Evolutionary conservation across 73 alveolate species (phyloP), one percentile per base, ranked within the genome.

Genomic region (Paramecium biaurelia): DNA sequence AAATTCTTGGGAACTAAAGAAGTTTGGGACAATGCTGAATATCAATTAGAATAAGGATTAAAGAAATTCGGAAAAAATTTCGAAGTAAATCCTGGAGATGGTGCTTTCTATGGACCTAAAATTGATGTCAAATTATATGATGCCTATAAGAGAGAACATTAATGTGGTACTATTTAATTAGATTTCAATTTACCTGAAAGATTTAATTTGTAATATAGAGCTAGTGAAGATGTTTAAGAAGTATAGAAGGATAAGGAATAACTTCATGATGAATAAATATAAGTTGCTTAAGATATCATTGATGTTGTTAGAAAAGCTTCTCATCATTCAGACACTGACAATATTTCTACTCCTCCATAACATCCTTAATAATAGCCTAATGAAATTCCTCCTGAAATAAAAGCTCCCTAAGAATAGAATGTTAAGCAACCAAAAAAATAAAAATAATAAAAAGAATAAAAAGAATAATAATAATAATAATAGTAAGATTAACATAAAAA

Each of bases 31-130:
- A 86, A 93, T 93, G 99, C 99, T 42, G 99, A 98, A 90, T 94
- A 84, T 43, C 96, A 97, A 68, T 93, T 98, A 32, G 95, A 96
- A 74, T 95, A 94, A 34, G 99, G 99, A 34, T 95, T 98, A 21
- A 94, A 98, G 92, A 95, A 87, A 88, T 97, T 97, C 56, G 99
- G 99, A n/a, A 98, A 97, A 86, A 99, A 98, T 28, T 98, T 98
- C 99, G 97, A 95, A 88, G 84, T 94, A n/a, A 97, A 98, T 92
- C 98, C 99, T 57, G 99, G 99, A 8, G 99, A 98, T 86, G 99
- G 99, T 20, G 99, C 99, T 57, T 99, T 99, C 96, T 99, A 95
- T 88, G 99, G 99, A 26, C 99, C 99, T 10, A 99, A 99, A 96
- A 99, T 99, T 85, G 99, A 99, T 96, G 98, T 99, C 85, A 93